Base-by-base conservation (phyloP, 768 basidiomycete species). In the Sutorius australiensis region DNA sequence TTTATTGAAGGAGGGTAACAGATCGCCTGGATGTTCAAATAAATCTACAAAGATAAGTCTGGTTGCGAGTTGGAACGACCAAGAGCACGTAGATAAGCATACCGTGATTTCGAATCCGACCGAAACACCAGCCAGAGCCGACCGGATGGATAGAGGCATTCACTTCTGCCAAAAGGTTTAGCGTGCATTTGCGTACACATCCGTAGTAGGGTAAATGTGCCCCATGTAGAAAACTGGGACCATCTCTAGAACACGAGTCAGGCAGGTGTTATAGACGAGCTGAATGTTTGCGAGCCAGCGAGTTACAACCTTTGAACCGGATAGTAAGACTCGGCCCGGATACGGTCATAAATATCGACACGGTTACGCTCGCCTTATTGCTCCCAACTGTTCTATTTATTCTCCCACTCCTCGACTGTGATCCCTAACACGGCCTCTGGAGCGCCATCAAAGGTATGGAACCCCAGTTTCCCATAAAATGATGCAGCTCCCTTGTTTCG, bases 391-490 rank as follows among this genome's bases (percentile, higher is more conserved):
- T 21, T 32, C 40, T 48, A 60, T 41, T 39, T 61, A 12, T 43
- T 48, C 49, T 66, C 58, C 70, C 70, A 69, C 46, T 70, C 61
- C 32, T 65, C 72, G 60, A 87, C 79, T 44, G 69, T 73, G 54
- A 89, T 68, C 3, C 85, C 86, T 68, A 87, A 62, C 48, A 78
- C 76, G 10, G 67, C 72, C 32, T 74, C 76, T 3, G 75, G 68
- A 14, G 77, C 78, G 0, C 80, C 83, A 17, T 79, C 76, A 48
- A 89, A 76, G 13, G 66, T 62, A 64, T 71, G 68, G 66, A 89
- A 90, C 11, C 86, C 87, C 48, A 91, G 48, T 49, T 71, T 75
- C 52, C 67, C 67, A 63, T 90, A 91, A 68, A 89, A 89, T 53
- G 61, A 70, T 55, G 73, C 77, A 24, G 86, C 88, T 13, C 69